A percentile compares a stretch with the other conserved stretches of the same genome.
Evolutionary conservation across 2,329 filamentous ascomycete species (phyloP).

Genomic region (Exserohilum turcica): DNA sequence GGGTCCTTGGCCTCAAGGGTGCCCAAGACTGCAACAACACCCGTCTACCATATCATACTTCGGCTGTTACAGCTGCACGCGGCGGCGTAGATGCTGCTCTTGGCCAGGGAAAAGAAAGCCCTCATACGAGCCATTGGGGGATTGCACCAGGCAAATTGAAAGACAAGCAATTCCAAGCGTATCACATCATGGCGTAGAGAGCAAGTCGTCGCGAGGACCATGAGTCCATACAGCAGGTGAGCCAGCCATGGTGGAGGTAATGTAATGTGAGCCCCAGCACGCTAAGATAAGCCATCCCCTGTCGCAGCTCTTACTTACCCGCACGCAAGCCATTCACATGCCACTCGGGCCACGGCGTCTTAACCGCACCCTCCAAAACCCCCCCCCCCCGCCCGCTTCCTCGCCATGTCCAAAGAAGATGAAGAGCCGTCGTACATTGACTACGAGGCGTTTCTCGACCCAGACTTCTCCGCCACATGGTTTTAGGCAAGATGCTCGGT

Average conservation of each 20-base stretch:
- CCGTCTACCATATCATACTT: too few species aligned
- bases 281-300: slow-evolving; percentile 12
- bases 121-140: too few species aligned
- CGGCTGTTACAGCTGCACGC: too few species aligned
- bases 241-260: not conserved
- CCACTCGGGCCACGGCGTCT: not conserved
- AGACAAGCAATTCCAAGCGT: not conserved
- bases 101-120: too few species aligned
- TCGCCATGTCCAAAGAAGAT: slow-evolving; percentile 39
- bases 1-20: too few species aligned
- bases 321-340: not conserved
- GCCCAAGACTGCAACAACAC: too few species aligned
- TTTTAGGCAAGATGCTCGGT: not conserved
- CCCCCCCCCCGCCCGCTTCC: not conserved
- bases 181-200: not conserved
- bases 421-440: slow-evolving; percentile 68
- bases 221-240: not conserved
- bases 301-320: not conserved
- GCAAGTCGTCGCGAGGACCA: not conserved
- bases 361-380: not conserved
- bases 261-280: not conserved
- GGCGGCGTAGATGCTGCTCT: too few species aligned
- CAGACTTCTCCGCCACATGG: slow-evolving; percentile 80
- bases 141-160: not conserved
- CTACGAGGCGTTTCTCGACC: slow-evolving; percentile 64